Percentiles rank a stretch among this genome's conserved stretches.
Evolutionary conservation across 345 rosid species (phyloP).

Genomic region (Carallia pectinifolia): DNA sequence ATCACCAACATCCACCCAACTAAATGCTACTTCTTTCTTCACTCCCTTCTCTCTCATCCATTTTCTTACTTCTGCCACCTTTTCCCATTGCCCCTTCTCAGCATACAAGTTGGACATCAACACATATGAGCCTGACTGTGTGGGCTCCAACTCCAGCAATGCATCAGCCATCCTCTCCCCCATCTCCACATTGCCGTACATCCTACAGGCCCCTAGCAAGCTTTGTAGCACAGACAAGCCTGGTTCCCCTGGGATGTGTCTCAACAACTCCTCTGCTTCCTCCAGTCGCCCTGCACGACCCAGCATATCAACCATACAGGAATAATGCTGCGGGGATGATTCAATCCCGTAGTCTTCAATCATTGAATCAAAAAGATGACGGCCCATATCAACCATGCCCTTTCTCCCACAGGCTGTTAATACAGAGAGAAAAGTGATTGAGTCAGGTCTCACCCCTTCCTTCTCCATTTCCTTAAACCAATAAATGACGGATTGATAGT

Average conservation of each 20-base stretch:
- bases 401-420: conserved; percentile 73
- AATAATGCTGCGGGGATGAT: conserved; percentile 72
- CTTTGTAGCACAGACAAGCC: conserved; percentile 72
- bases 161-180: conserved; percentile 61
- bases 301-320: conserved; percentile 89
- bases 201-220: conserved; percentile 73
- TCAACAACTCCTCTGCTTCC: conserved; percentile 69
- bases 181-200: conserved; percentile 67
- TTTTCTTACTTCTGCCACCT: conserved; percentile 56
- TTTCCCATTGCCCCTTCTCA: conserved; percentile 76
- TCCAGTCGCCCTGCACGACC: conserved; percentile 73
- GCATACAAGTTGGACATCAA: conserved; percentile 87
- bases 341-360: conserved; percentile 50
- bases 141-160: conserved; percentile 60
- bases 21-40: conserved; percentile 73
- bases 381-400: conserved; percentile 76
- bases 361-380: conserved; percentile 55
- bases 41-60: conserved; percentile 74
- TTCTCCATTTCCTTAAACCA: conserved; percentile 59
- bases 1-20: conserved; percentile 75
- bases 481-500: conserved; percentile 65
- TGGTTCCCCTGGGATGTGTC: conserved; percentile 60
- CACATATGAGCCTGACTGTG: conserved; percentile 68
- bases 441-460: conserved; percentile 62
- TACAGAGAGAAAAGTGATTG: conserved; percentile 73